Conservation (phyloP, 2,329 filamentous ascomycete species). For the Penicillium carneum region DNA sequence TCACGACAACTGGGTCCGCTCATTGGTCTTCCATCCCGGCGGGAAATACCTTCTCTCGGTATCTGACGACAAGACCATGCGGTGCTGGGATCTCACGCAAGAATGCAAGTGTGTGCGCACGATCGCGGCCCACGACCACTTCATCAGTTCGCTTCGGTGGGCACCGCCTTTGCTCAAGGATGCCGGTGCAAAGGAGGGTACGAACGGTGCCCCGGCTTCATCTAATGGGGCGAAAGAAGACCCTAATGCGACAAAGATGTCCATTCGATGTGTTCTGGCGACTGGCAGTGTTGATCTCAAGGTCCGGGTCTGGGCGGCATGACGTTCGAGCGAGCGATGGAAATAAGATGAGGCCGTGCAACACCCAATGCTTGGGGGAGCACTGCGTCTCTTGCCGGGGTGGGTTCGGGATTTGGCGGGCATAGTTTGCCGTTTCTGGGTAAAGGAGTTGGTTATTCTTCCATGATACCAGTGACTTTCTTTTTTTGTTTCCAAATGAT, state of each 20-base stretch:
- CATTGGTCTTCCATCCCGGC: slow-evolving; percentile 85
- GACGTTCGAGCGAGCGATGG: slow-evolving; percentile 14
- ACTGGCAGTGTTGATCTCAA: slow-evolving; percentile 78
- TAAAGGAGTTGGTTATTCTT: slow-evolving; percentile 39
- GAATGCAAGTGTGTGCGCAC: slow-evolving; percentile 89
- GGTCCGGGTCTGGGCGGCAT: slow-evolving; percentile 57
- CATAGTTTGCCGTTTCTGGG: slow-evolving; percentile 31
- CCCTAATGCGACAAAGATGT: slow-evolving; percentile 61
- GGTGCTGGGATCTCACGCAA: slow-evolving; percentile 92
- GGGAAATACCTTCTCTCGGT: slow-evolving; percentile 88
- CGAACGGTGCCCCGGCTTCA: slow-evolving; percentile 29
- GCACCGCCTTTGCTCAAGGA: slow-evolving; percentile 60
- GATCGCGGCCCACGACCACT: slow-evolving; percentile 78
- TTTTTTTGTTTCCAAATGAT: slow-evolving; percentile 31
- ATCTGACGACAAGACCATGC: slow-evolving; percentile 86
- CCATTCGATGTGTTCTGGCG: slow-evolving; percentile 76
- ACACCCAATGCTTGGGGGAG: slow-evolving; percentile 12
- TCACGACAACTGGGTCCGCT: slow-evolving; percentile 93
- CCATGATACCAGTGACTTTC: slow-evolving; percentile 38
- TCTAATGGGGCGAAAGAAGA: slow-evolving; percentile 41
- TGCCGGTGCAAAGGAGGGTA: slow-evolving; percentile 22
- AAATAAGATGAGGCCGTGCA: neutral
- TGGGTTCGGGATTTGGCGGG: slow-evolving; percentile 21
- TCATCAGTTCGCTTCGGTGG: slow-evolving; percentile 87
- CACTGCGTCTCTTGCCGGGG: slow-evolving; percentile 12